These are phyloP conservation scores for Capsicum baccatum DNA, from an alignment of 257 asterid species.

Conservation along the genomic window DNA sequence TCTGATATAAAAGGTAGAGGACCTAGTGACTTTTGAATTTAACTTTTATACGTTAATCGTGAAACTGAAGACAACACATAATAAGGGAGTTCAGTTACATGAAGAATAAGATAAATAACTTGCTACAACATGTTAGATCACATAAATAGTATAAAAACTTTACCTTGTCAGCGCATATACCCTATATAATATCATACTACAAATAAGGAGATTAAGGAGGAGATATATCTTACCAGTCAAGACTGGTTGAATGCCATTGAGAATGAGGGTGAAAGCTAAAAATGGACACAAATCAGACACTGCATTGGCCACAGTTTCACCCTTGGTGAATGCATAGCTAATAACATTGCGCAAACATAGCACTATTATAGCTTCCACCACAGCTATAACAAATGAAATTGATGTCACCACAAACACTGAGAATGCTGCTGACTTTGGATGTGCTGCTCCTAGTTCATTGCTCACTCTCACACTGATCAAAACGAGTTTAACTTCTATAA, in stretches of 20 bases:
- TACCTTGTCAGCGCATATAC: no score
- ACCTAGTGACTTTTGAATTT: not conserved
- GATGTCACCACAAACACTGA: slow-evolving; percentile 40
- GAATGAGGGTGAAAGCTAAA: slow-evolving; percentile 41
- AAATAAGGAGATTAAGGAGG: not conserved
- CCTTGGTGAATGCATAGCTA: slow-evolving; percentile 43
- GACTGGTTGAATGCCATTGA: slow-evolving; percentile 51
- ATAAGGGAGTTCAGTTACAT: not conserved
- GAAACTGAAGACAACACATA: not conserved
- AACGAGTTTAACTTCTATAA: not conserved
- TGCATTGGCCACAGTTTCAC: slow-evolving; percentile 39
- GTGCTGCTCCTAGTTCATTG: slow-evolving; percentile 53
- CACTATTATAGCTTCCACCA: slow-evolving; percentile 28
- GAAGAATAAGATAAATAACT: not conserved
- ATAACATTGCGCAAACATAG: slow-evolving; percentile 32
- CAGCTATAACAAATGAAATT: slow-evolving; percentile 35
- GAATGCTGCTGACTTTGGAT: slow-evolving; percentile 46
- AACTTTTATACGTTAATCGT: not conserved
- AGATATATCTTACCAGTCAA: slow-evolving; percentile 36
- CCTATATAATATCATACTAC: no score
- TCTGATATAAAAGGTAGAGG: not conserved
- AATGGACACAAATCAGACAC: slow-evolving; percentile 41
- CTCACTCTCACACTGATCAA: slow-evolving; percentile 46
- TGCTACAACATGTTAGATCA: not conserved
- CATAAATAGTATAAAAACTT: no score